These are phyloP conservation scores for Metschnikowia anglica DNA, from an alignment of 805 yeast species.

Conservation along the genomic window DNA sequence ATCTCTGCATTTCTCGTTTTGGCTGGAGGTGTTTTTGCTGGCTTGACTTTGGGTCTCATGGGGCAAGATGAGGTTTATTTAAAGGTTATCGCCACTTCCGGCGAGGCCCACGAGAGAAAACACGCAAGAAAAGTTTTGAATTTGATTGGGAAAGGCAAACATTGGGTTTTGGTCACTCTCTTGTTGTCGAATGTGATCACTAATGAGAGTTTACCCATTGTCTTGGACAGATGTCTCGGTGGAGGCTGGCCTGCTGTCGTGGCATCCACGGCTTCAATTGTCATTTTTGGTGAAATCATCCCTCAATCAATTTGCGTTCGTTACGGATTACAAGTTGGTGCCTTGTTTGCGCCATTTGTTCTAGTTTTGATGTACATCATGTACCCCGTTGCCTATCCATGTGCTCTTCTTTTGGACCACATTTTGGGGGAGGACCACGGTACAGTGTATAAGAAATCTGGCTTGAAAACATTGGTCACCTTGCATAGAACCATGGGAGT, in stretches of 20 bases:
- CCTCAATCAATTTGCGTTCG: conserved; percentile 94
- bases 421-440: conserved; percentile 95
- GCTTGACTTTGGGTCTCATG: conserved; percentile 92
- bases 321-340: conserved; percentile 88
- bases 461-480: conserved; percentile 89
- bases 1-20: conserved; percentile 63
- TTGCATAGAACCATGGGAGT: conserved; percentile 94
- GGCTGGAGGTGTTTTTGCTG: conserved; percentile 89
- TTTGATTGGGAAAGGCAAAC: conserved; percentile 81
- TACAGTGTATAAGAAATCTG: conserved; percentile 87
- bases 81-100: conserved; percentile 86
- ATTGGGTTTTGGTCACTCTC: conserved; percentile 92
- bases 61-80: conserved; percentile 96
- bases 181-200: conserved; percentile 86
- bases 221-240: conserved; percentile 86
- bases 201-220: conserved; percentile 92
- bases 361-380: conserved; percentile 77
- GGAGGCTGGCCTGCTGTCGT: conserved; percentile 98
- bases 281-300: conserved; percentile 92
- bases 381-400: conserved; percentile 93
- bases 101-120: conserved; percentile 65
- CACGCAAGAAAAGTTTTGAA: conserved; percentile 70
- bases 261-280: conserved; percentile 88
- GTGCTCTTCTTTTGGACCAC: conserved; percentile 75
- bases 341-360: conserved; percentile 88